Evolutionary conservation across 768 basidiomycete species (phyloP), one percentile per base, ranked within the genome.

Genomic region (Psilocybe cyanescens): DNA sequence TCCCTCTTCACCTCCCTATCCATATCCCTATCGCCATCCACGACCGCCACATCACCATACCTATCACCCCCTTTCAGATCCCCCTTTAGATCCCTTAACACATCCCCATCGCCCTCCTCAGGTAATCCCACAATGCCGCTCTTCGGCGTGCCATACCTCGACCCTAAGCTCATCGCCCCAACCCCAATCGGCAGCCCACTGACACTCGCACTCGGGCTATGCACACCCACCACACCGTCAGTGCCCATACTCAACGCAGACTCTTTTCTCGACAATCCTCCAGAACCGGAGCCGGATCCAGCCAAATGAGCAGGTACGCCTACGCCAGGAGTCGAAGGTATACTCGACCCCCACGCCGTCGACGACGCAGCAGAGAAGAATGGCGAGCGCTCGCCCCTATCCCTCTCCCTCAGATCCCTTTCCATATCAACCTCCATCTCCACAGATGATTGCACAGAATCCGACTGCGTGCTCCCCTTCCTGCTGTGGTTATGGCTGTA

Each of bases 131-230:
- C 61, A 14, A 61, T 53, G 4, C 58, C 49, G 17, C 66, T 72
- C 66, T 62, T 67, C 47, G 39, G 53, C 51, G 70, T 74, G 53
- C 66, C 65, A 55, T 65, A 70, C 55, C 66, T 53, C 59, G 68
- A 69, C 37, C 60, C 70, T 28, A 74, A 48, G 2, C 67, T 69
- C 70, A 74, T 72, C 16, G 65, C 55, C 4, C 66, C 51, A 47
- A 52, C 53, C 33, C 39, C 56, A 30, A 57, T 62, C 14, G 29
- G 49, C 33, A 57, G 39, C 41, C 19, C 45, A 39, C 14, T 39
- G 24, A 14, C 11, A 69, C 65, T 59, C 54, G 59, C 48, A 12
- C 59, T 64, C 9, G 68, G 65, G 58, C 70, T 72, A 35, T 63
- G 55, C 35, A 19, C 58, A 8, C 37, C 37, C 24, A 24, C 24